Evolutionary conservation across 2,329 filamentous ascomycete genomes (phyloP).

Genomic region (Trichoderma koningii): DNA sequence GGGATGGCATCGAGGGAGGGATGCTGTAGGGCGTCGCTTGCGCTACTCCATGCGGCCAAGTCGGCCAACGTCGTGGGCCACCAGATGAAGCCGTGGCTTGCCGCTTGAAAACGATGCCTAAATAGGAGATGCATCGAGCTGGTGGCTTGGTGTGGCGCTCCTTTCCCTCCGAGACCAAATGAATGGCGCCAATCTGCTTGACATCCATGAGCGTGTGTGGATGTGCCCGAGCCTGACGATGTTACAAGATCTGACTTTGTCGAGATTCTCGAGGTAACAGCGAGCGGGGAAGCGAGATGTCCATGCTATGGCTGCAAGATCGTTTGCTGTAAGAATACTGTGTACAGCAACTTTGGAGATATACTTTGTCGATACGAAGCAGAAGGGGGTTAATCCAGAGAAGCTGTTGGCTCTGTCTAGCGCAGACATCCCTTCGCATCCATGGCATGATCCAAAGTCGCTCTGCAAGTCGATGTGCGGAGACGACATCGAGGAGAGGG

Average conservation of each 20-base stretch:
- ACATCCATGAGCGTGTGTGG: neutral
- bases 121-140: slow-evolving; percentile 10
- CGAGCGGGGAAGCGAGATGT: slow-evolving; percentile 21
- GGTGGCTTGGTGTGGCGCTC: slow-evolving; percentile 18
- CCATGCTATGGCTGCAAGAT: slow-evolving; percentile 24
- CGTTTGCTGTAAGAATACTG: slow-evolving; percentile 11
- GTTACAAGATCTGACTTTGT: slow-evolving; percentile 6
- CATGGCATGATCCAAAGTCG: slow-evolving; percentile 6
- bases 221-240: slow-evolving; percentile 4
- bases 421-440: slow-evolving; percentile 8
- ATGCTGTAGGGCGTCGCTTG: slow-evolving; percentile 12
- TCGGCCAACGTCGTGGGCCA: neutral
- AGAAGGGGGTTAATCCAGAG: slow-evolving; percentile 4
- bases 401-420: slow-evolving; percentile 13
- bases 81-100: slow-evolving; percentile 8
- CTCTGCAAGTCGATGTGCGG: slow-evolving; percentile 3
- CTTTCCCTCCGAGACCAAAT: slow-evolving; percentile 12
- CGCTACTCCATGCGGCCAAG: slow-evolving; percentile 19
- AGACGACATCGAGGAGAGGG: slow-evolving; percentile 1
- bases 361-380: too few species aligned
- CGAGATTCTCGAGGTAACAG: slow-evolving; percentile 22
- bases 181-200: neutral
- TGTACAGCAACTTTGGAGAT: neutral
- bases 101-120: slow-evolving; percentile 18
- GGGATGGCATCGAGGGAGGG: neutral